phyloP scores from a whole-genome alignment of 2,329 filamentous ascomycete genomes.

The Sporothrix mexicana region DNA sequence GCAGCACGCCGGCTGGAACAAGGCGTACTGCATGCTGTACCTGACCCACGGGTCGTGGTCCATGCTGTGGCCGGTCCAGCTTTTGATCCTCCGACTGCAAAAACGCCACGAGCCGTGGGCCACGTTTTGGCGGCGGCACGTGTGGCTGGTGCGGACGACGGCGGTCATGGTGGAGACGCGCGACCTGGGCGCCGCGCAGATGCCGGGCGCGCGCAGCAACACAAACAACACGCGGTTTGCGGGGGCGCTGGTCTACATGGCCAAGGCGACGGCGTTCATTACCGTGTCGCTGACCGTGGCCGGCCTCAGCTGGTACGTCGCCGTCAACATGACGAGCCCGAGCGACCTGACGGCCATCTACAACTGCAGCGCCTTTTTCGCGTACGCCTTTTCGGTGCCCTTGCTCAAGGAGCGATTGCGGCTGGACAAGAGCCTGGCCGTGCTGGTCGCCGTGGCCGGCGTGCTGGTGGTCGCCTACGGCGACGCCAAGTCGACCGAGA shows the following conservation, averaged over 20 bases:
- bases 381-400: conserved; percentile 94
- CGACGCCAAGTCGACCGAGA: conserved; percentile 60
- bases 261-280: conserved; percentile 78
- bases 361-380: conserved; percentile 98
- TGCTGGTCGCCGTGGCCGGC: conserved; percentile 83
- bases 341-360: conserved; percentile 97
- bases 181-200: conserved; percentile 60
- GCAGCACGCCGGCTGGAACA: conserved; percentile 92
- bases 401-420: conserved; percentile 84
- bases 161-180: conserved; percentile 84
- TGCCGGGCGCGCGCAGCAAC: neutral
- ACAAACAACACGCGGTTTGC: neutral
- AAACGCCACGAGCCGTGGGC: conserved; percentile 80
- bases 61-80: conserved; percentile 84
- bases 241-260: conserved; percentile 64
- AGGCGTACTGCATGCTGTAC: conserved; percentile 99
- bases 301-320: conserved; percentile 93
- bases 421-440: conserved; percentile 83
- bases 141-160: conserved; percentile 58
- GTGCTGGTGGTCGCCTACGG: conserved; percentile 97
- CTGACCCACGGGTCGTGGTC: conserved; percentile 95
- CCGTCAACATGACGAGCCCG: conserved; percentile 89
- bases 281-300: conserved; percentile 87
- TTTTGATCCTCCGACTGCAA: conserved; percentile 78
- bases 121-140: conserved; percentile 77